Percentiles rank a stretch among this genome's conserved stretches.
These are phyloP conservation scores for Primulina tabacum DNA, from an alignment of 257 asterid genomes.

Conservation along the genomic window DNA sequence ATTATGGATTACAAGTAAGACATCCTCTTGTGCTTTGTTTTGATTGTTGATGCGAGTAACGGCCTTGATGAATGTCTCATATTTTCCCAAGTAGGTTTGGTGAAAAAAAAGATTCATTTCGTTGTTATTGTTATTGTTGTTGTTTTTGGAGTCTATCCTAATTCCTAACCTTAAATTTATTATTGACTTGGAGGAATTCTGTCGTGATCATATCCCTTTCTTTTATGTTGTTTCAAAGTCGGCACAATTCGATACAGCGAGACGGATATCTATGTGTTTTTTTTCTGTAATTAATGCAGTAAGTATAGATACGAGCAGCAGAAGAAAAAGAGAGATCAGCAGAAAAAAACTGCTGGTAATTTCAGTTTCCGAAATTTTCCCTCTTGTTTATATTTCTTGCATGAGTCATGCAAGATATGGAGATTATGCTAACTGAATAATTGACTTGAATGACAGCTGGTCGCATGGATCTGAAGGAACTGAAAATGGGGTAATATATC, in stretches of 20 bases:
- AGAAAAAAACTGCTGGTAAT: constrained; percentile 80
- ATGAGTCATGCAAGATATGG: constrained; percentile 12
- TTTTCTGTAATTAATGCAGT: constrained; percentile 37
- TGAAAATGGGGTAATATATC: constrained; percentile 89
- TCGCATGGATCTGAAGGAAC: constrained; percentile 96
- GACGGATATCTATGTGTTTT: constrained; percentile 14
- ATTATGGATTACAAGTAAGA: constrained; percentile 96
- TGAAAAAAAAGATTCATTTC: neutral
- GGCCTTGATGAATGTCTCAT: neutral
- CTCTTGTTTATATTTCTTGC: constrained; percentile 16
- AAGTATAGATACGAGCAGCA: constrained; percentile 86
- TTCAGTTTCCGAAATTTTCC: constrained; percentile 16
- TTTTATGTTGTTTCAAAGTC: neutral
- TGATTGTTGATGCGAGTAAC: neutral
- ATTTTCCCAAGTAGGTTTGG: neutral
- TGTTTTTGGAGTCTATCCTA: neutral
- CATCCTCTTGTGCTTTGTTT: neutral
- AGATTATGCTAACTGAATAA: constrained; percentile 25
- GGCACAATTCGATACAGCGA: constrained; percentile 7
- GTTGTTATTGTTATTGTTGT: neutral
- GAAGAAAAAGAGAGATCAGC: constrained; percentile 94
- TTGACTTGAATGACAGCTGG: constrained; percentile 54
- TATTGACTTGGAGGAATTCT: neutral
- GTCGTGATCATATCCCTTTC: constrained; percentile 7
- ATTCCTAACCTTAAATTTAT: neutral